Evolutionary conservation across 2,329 filamentous ascomycete genomes (phyloP).

Genomic region (Claviceps fusiformis): DNA sequence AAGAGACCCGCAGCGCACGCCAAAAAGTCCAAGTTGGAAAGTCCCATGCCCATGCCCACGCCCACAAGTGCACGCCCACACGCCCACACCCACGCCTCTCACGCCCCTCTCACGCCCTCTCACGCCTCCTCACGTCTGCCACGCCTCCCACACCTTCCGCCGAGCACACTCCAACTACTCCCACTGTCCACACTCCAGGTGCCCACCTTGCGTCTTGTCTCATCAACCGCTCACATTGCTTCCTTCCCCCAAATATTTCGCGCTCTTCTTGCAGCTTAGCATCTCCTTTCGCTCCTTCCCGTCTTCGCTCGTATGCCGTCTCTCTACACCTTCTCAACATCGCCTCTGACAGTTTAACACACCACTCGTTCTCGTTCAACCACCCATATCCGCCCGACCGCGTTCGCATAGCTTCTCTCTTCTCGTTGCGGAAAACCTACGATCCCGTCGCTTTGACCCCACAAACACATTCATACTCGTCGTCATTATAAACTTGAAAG

Average conservation of each 20-base stretch:
- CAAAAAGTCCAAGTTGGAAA: neutral
- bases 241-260: slow-evolving; percentile 2
- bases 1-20: neutral
- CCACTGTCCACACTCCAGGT: no score
- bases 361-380: slow-evolving; percentile 5
- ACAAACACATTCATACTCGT: neutral
- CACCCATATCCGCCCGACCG: neutral
- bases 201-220: slow-evolving; percentile 7
- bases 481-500: neutral
- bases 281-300: neutral
- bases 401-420: neutral
- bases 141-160: neutral
- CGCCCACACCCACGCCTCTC: neutral
- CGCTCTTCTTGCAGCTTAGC: neutral
- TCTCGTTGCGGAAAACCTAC: neutral
- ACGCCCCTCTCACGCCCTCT: neutral
- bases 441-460: neutral
- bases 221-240: slow-evolving; percentile 7
- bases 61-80: no score
- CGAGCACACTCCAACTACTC: neutral
- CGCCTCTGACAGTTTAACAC: neutral
- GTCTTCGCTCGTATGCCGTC: neutral
- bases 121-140: neutral
- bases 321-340: slow-evolving; percentile 3
- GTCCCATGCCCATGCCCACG: no score